Conservation (phyloP, 768 basidiomycete species). For the Mrakia blollopis region DNA sequence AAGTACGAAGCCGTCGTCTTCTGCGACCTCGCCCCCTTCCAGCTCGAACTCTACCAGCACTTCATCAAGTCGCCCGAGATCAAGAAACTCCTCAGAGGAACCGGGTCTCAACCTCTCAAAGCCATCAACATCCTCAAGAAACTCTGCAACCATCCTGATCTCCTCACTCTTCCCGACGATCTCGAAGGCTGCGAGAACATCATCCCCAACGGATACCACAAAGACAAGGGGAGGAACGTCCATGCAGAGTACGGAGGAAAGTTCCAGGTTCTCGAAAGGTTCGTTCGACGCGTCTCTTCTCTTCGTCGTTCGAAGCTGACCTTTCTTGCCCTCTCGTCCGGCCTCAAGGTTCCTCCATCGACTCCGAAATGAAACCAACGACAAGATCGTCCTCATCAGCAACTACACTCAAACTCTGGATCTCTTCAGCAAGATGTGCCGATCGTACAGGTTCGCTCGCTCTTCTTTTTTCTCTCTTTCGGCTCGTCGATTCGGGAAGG, state of each 20-base stretch:
- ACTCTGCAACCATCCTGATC: conserved; percentile 89
- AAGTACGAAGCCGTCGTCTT: conserved; percentile 99
- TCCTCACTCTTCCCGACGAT: conserved; percentile 78
- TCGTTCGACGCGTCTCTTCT: conserved; percentile 31
- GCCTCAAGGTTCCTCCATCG: conserved; percentile 69
- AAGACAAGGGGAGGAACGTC: conserved; percentile 47
- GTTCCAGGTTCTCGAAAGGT: conserved; percentile 90
- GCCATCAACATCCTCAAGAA: conserved; percentile 94
- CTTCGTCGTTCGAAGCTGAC: background rate
- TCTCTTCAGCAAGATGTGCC: conserved; percentile 81
- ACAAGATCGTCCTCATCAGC: conserved; percentile 95
- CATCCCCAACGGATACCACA: conserved; percentile 71
- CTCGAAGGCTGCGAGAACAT: conserved; percentile 73
- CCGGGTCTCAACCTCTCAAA: conserved; percentile 87
- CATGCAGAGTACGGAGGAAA: conserved; percentile 85
- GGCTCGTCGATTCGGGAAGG: background rate
- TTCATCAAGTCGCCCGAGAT: conserved; percentile 93
- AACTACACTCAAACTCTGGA: conserved; percentile 96
- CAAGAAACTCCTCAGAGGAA: conserved; percentile 77
- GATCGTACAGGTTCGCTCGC: conserved; percentile 64
- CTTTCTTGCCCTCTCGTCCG: conserved; percentile 9
- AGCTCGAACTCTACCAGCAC: conserved; percentile 74
- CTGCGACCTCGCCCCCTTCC: conserved; percentile 76
- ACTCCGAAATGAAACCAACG: conserved; percentile 70
- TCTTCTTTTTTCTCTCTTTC: background rate